phyloP scores from a whole-genome alignment of 1,284 basidiomycete species.

The Sporisorium reilianum region DNA sequence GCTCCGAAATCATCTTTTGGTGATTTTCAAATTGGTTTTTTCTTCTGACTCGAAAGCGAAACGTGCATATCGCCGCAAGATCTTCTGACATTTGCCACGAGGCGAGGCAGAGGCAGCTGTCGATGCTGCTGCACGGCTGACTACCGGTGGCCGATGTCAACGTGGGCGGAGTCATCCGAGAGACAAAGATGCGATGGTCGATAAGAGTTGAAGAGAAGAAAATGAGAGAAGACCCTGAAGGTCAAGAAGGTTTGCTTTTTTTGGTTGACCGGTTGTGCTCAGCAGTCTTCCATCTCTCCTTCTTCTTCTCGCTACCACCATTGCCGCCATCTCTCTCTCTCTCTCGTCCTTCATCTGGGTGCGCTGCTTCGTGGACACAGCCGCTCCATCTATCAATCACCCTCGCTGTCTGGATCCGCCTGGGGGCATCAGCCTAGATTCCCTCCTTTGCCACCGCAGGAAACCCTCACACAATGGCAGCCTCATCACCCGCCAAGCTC shows the following conservation, averaged over 20 bases:
- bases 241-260: too few species aligned
- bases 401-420: too few species aligned
- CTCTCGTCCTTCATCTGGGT: not conserved
- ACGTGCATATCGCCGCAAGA: not conserved
- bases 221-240: not conserved
- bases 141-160: too few species aligned
- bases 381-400: too few species aligned
- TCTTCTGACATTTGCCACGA: constrained; percentile 1
- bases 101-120: not conserved
- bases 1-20: too few species aligned
- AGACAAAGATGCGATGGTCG: not conserved
- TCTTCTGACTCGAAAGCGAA: constrained; percentile 28
- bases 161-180: not conserved
- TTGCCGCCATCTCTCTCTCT: not conserved
- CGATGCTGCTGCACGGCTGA: too few species aligned
- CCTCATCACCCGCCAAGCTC: constrained; percentile 14
- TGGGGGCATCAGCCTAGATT: too few species aligned
- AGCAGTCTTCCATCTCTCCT: not conserved
- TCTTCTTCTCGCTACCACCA: not conserved
- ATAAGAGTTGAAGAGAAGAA: not conserved
- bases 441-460: too few species aligned
- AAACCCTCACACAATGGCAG: constrained; percentile 6
- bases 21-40: constrained; percentile 15
- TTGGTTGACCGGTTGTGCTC: too few species aligned
- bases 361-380: not conserved